Percentiles rank a stretch among this genome's conserved stretches.
These are phyloP conservation scores for Thielaviopsis ethacetica DNA, from an alignment of 2,329 filamentous ascomycete species.

Conservation along the genomic window DNA sequence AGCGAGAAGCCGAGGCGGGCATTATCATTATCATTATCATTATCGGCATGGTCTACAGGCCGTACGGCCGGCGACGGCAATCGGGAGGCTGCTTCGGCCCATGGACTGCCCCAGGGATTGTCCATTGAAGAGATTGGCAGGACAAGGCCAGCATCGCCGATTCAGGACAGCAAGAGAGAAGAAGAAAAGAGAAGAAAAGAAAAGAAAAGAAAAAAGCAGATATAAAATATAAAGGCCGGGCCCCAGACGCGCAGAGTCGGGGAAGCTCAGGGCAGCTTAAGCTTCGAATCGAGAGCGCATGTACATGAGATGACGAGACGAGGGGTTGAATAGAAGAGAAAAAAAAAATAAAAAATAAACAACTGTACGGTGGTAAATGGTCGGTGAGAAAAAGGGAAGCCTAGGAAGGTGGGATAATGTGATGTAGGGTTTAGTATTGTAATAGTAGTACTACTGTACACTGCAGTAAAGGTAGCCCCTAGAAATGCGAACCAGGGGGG, in stretches of 20 bases:
- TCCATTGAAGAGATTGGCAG: constrained; percentile 27
- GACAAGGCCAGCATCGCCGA: constrained; percentile 7
- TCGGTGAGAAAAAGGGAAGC: too few species aligned
- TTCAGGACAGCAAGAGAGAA: not conserved
- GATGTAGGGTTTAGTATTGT: not conserved
- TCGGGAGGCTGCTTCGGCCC: constrained; percentile 24
- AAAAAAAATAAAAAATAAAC: not conserved
- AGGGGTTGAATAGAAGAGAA: not conserved
- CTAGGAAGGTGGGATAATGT: too few species aligned
- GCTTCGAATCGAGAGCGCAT: not conserved
- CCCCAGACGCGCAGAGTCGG: not conserved
- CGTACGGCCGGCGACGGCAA: constrained; percentile 6
- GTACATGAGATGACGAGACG: not conserved
- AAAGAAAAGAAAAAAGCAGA: not conserved
- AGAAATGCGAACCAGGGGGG: not conserved
- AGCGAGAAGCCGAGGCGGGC: not conserved
- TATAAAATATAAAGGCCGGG: not conserved
- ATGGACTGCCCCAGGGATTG: constrained; percentile 47
- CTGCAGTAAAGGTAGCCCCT: not conserved
- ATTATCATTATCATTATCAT: not conserved
- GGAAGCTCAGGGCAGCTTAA: not conserved
- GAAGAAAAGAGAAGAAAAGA: not conserved
- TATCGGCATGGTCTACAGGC: not conserved
- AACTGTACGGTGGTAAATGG: not conserved
- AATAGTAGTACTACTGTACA: too few species aligned